Base-by-base conservation (phyloP, 768 basidiomycete species). In the Dioszegia hungarica region DNA sequence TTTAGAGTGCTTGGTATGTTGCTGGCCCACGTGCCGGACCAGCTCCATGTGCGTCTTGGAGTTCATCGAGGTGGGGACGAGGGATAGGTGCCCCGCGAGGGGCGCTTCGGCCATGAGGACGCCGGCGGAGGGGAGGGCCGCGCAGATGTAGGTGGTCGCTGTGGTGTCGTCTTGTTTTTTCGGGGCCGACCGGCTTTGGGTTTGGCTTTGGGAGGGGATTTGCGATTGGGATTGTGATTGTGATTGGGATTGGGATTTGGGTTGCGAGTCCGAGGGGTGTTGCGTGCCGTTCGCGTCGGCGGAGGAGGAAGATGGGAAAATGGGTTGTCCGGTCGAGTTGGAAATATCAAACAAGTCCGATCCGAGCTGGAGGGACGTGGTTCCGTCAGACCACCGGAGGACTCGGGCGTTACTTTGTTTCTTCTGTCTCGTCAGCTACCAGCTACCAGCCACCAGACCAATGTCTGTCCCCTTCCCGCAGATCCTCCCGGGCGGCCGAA, bases 301-400 rank as follows among this genome's bases (percentile, higher is more conserved):
- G n/a, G 24, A 25, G 22, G 36, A 37, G 6, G 34, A 25, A 17
- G 36, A 5, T 15, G 25, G 28, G 14, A 19, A 22, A 22, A 51
- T 31, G 15, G 49, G 51, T 5, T 60, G 49, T 9, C 66, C 66
- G 46, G 62, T 48, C 10, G 68, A 69, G 14, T 66, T 49, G 17
- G 66, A 59, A 48, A 98, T 85, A 78, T 97, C 92, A 77, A 93
- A 98, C 4, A 95, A 80, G 70, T 98, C 94, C 74, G 89, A 88
- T 39, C 95, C 95, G 54, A 99, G 79, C 61, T 89, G 87, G 28
- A 99, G 82, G 65, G 91, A 93, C 55, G 91, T 78, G 14, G 88
- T 83, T 15, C 94, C 94, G 73, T 99, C 95, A 5, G 92, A 95
- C 95, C 95, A 99, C 14, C 88, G 84, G 56, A 99, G 84, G 36